Base-by-base conservation (phyloP, 1,139 yeast species). In the Martiniozyma asiatica region DNA sequence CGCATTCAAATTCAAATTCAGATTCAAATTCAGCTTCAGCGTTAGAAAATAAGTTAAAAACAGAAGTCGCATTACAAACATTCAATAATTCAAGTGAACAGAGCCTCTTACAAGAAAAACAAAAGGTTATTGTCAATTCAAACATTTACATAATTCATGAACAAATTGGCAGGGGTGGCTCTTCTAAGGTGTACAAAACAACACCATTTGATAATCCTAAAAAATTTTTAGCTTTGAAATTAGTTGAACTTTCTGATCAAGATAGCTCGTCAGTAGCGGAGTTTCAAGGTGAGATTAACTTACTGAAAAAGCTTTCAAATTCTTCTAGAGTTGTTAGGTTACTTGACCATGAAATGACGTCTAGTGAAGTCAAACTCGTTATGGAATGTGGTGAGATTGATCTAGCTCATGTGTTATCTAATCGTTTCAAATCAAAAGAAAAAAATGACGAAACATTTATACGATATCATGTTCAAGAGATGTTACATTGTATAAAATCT, bases 381-480 rank as follows among this genome's bases (percentile, higher is more conserved):
- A 84, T 89, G 96, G 98, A 89, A 54, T 81, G 93, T 48, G 98
- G 98, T 14, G 96, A 89, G 43, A 69, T 80, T 32, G 98, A 89
- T 51, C 57, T 89, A 22, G 92, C 95, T 0, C 85, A 75, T 44
- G 87, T 87, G 8, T 61, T 89, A 33, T 71, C 73, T 29, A 70
- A 68, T 31, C 61, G 81, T 34, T 38, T 35, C 23, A 22, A 24
- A 14, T 24, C 33, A 14, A 45, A 67, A 10, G 58, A 59, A 25
- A 47, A 55, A 30, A 22, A 22, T 8, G 95, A 87, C 49, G 45
- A 78, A 29, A 74, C 76, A 37, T 85, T 87, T 59, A 81, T 89
- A 5, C 64, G 87, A 35, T 87, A 72, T 50, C 84, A 85, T 54
- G 69, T 93, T 2, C 63, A 68, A 23, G 97, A 89, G 46, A 66